Evolutionary conservation across 208 protist genomes (phyloP).

Genomic region (Leishmania lainsoni): DNA sequence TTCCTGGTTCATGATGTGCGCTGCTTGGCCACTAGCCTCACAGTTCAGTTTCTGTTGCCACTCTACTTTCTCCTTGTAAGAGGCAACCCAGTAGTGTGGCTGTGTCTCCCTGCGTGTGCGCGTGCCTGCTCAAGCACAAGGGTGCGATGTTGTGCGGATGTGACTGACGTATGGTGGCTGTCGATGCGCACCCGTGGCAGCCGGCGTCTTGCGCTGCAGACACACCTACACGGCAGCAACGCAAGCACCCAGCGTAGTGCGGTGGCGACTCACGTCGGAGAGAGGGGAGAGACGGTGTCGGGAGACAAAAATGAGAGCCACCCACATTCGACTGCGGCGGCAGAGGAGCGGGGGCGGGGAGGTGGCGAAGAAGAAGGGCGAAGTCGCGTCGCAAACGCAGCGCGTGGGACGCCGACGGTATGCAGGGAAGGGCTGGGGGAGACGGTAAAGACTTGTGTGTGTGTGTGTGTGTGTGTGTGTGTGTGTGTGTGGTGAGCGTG

Average conservation of each 20-base stretch:
- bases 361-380: too few species aligned
- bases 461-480: not conserved
- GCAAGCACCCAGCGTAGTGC: not conserved
- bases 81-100: not conserved
- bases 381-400: too few species aligned
- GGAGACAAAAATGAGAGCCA: not conserved
- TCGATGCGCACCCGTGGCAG: not conserved
- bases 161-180: not conserved
- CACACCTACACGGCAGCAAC: not conserved
- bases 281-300: not conserved
- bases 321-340: not conserved
- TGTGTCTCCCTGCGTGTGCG: conserved; percentile 15
- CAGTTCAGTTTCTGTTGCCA: not conserved
- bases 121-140: not conserved
- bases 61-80: not conserved
- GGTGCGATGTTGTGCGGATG: not conserved
- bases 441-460: not conserved
- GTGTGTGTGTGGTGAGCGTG: not conserved
- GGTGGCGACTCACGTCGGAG: not conserved
- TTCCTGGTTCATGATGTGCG: conserved; percentile 4
- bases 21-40: not conserved
- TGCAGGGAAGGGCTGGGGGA: too few species aligned
- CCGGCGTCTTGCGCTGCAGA: not conserved
- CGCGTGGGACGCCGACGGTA: too few species aligned
- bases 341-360: too few species aligned